phyloP scores from a whole-genome alignment of 768 basidiomycete genomes.

The Kwoniella mangroviensis region DNA sequence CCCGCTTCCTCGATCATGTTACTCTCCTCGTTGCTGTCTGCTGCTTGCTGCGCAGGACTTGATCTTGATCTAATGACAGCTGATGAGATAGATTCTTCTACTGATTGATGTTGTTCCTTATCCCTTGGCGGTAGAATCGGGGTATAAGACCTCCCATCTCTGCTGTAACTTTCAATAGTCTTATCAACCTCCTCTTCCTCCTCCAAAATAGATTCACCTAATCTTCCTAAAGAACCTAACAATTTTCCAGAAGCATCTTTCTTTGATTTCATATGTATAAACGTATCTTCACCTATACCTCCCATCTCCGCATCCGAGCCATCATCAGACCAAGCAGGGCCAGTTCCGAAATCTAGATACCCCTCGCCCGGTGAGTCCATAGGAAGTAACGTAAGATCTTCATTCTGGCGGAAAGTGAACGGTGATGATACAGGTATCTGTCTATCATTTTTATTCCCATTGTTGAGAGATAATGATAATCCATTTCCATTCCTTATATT shows the following conservation, averaged over 20 bases:
- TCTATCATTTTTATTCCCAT: background rate
- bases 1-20: background rate
- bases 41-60: background rate
- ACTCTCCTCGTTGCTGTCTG: background rate
- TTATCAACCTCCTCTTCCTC: constrained; percentile 12
- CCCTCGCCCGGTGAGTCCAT: background rate
- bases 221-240: background rate
- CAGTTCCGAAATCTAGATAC: background rate
- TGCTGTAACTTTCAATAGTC: background rate
- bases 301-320: constrained; percentile 21
- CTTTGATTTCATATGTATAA: constrained; percentile 13
- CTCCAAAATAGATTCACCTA: constrained; percentile 10
- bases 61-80: background rate
- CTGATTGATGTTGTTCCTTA: background rate
- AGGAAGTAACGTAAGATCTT: constrained; percentile 13
- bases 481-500: constrained; percentile 10
- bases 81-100: background rate
- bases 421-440: constrained; percentile 12
- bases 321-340: constrained; percentile 26
- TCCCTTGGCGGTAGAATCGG: background rate
- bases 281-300: constrained; percentile 25
- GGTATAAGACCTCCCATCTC: background rate
- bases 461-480: constrained; percentile 1
- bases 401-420: constrained; percentile 1
- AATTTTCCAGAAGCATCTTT: background rate